Percentiles rank a stretch among this genome's conserved stretches.
phyloP scores from a whole-genome alignment of 2,329 filamentous ascomycete species.

The Pyrenophora seminiperda region DNA sequence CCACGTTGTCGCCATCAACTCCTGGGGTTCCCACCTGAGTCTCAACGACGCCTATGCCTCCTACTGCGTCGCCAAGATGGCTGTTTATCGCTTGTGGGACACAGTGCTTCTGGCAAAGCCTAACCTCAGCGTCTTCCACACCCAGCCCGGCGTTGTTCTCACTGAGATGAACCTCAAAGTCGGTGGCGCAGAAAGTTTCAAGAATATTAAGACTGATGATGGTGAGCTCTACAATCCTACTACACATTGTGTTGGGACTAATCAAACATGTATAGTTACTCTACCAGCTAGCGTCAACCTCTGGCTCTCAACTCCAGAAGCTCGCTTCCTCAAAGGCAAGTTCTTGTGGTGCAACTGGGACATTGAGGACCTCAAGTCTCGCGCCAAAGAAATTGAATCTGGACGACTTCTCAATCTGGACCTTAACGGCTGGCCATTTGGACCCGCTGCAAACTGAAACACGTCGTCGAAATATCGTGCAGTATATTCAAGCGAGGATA shows the following conservation, averaged over 20 bases:
- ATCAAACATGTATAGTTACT: conserved; percentile 3
- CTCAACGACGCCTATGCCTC: conserved; percentile 16
- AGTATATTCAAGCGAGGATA: no score
- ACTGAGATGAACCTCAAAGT: conserved; percentile 7
- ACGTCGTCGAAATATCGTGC: no score
- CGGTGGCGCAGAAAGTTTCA: conserved; percentile 1
- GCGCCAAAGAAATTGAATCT: conserved; percentile 33
- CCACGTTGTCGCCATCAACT: conserved; percentile 28
- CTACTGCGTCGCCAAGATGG: conserved; percentile 49
- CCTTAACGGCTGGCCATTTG: conserved; percentile 26
- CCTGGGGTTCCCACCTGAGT: conserved; percentile 24
- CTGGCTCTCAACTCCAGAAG: conserved; percentile 39
- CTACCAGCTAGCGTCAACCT: conserved; percentile 27
- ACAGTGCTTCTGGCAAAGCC: conserved; percentile 48
- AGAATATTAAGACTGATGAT: conserved; percentile 4
- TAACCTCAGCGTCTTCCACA: conserved; percentile 43
- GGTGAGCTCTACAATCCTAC: neutral
- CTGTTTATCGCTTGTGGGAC: conserved; percentile 44
- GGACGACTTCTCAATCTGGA: conserved; percentile 31
- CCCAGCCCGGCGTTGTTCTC: conserved; percentile 51
- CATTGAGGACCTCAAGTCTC: conserved; percentile 37
- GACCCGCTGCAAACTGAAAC: neutral
- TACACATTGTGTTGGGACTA: conserved; percentile 3
- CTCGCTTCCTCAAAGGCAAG: conserved; percentile 25
- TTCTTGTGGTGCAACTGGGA: conserved; percentile 40